These are phyloP conservation scores for Taiozyma sp. DNA, from an alignment of 1,139 yeast genomes.

Conservation along the genomic window DNA sequence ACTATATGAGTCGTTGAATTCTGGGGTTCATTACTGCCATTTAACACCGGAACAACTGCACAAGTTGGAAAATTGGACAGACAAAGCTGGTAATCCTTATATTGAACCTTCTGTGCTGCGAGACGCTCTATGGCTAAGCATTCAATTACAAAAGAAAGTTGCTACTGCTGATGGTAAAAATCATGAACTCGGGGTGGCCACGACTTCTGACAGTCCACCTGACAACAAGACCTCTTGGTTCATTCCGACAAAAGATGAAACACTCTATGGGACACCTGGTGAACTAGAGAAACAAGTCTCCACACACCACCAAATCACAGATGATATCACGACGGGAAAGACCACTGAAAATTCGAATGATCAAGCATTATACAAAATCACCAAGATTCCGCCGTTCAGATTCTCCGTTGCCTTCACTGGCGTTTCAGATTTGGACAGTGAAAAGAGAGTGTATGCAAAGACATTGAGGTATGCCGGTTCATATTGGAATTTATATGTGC, in stretches of 20 bases:
- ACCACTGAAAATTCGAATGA: constrained; percentile 17
- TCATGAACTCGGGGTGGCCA: constrained; percentile 22
- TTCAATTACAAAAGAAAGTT: constrained; percentile 34
- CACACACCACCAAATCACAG: constrained; percentile 17
- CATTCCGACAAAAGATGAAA: constrained; percentile 36
- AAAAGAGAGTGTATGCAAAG: constrained; percentile 42
- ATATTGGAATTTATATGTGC: constrained; percentile 49
- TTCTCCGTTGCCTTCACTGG: constrained; percentile 46
- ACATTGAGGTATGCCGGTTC: constrained; percentile 55
- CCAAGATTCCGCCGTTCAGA: constrained; percentile 46
- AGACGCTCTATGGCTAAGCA: constrained; percentile 43
- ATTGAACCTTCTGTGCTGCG: constrained; percentile 33
- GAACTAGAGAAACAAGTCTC: constrained; percentile 15
- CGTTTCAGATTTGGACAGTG: constrained; percentile 37
- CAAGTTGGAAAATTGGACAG: constrained; percentile 34
- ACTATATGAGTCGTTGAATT: constrained; percentile 26
- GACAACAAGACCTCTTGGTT: constrained; percentile 27
- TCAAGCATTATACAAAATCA: constrained; percentile 25
- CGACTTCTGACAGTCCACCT: constrained; percentile 20
- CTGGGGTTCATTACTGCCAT: constrained; percentile 41
- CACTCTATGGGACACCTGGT: constrained; percentile 32
- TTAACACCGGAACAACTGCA: constrained; percentile 40
- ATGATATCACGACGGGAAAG: constrained; percentile 14
- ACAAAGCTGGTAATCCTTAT: constrained; percentile 30
- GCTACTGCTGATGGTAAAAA: constrained; percentile 14